Base-by-base conservation (phyloP, 805 yeast species). In the Candida boleticola region DNA sequence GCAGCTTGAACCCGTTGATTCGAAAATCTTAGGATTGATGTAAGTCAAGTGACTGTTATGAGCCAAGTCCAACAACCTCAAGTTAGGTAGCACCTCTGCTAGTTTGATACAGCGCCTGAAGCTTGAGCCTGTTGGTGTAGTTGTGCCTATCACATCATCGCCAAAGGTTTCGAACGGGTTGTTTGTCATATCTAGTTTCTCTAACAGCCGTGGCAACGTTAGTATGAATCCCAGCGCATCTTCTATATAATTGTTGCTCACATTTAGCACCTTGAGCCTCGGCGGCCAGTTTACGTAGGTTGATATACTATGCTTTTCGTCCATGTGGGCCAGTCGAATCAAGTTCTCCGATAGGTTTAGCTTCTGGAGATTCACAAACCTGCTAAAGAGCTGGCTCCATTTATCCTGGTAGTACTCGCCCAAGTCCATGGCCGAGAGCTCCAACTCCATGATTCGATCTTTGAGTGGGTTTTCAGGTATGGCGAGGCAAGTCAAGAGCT, bases 391-490 rank as follows among this genome's bases (percentile, higher is more conserved):
- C 31, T 50, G 51, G 27, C 58, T 53, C 74, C 74, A 68, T 39
- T 56, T 57, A 2, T 47, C 36, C 3, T 57, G 58, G 44, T 50
- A 66, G 39, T 58, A 52, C 5, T 52, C 50, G 4, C 74, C 73
- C 2, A 68, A 58, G 30, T 66, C 67, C 11, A 69, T 63, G n/a
- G 58, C 53, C 16, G 47, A 44, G 16, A 68, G 55, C 13, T 64
- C 51, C 3, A 68, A 18, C 6, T 39, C 16, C 3, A 37, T 36
- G 31, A 65, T 33, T 40, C 61, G 57, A 11, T 46, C 43, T 13
- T 54, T 40, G 6, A 61, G 42, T 5, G 39, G 29, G 16, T 42
- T 39, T 7, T 47, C 49, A 6, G 38, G 11, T 54, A 46, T 9
- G 18, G 56, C 45, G 18, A 61, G 40, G 18, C 51, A 49, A n/a